Evolutionary conservation across 805 yeast genomes (phyloP), one percentile per base, ranked within the genome.

Genomic region (Metschnikowia lochheadii): DNA sequence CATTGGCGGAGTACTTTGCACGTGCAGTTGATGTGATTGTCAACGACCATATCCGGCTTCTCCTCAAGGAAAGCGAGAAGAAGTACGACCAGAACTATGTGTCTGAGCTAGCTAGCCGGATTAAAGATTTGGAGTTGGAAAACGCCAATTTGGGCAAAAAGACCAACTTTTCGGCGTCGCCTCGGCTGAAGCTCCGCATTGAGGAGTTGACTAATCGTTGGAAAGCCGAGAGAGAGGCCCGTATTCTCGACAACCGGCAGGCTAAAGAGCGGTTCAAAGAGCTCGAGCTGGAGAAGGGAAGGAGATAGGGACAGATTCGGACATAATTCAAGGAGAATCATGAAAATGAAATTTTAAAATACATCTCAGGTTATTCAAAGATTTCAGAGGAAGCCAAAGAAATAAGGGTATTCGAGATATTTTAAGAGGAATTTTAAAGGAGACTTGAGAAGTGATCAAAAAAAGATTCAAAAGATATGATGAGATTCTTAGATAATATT

Each of bases 201-300:
- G 83, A 81, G 21, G 89, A 84, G 56, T 63, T 87, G 40, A 80
- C 81, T 38, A 79, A 73, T 54, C 73, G 84, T 58, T 84, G 88
- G 85, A 82, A 83, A 58, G 74, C 82, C 5, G 91, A 87, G 54
- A 71, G 89, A 53, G 94, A 86, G 63, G 79, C 86, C 17, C 67
- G 90, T 31, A 78, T 79, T 18, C 72, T 82, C 49, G 91, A 86
- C 56, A 73, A 75, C 48, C 74, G 74, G 35, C 83, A 84, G 35
- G 80, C 86, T 2, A 72, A 76, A 44, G 64, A 67, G 41, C 66
- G 85, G 40, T 72, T 84, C 5, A 60, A 63, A 17, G 82, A 79
- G 49, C 60, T 85, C 33, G 56, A 44, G 7, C 44, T 40, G 14
- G 52, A 44, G 21, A 38, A 38, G 41, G 14, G 31, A n/a, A 14